Conservation (phyloP, 1,284 basidiomycete species). For the Tilletiaria anomala region DNA sequence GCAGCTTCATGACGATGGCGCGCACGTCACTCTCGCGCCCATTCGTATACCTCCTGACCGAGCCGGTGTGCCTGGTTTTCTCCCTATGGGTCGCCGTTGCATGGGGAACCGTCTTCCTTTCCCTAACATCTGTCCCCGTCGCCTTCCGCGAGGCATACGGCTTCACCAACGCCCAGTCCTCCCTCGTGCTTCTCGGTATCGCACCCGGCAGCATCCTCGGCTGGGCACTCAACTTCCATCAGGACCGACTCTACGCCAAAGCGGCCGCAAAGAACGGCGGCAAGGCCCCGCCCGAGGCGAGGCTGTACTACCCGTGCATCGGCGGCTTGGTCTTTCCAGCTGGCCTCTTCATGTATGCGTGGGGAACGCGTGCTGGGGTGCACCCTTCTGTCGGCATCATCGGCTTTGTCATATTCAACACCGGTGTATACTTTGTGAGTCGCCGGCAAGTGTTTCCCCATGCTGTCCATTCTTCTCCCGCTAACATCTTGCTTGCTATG, state of each 20-base stretch:
- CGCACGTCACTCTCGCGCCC: slow-evolving; percentile 32
- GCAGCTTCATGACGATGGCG: slow-evolving; percentile 29
- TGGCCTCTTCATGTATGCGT: slow-evolving; percentile 26
- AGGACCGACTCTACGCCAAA: slow-evolving; percentile 18
- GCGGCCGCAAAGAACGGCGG: slow-evolving; percentile 25
- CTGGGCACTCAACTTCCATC: slow-evolving; percentile 50
- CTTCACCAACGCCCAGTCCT: slow-evolving; percentile 16
- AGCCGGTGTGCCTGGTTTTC: slow-evolving; percentile 43
- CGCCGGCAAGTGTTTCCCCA: too few species aligned
- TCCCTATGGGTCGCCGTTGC: slow-evolving; percentile 41
- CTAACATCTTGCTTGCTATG: background rate
- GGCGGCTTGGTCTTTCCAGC: slow-evolving; percentile 18
- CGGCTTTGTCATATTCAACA: slow-evolving; percentile 13
- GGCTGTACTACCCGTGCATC: slow-evolving; percentile 38
- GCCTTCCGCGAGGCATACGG: slow-evolving; percentile 26
- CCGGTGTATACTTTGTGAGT: slow-evolving; percentile 7
- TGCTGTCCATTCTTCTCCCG: background rate
- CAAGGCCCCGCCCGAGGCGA: slow-evolving; percentile 42
- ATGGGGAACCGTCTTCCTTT: slow-evolving; percentile 22
- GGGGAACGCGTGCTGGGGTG: slow-evolving; percentile 3
- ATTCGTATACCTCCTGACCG: slow-evolving; percentile 40
- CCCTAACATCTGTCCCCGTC: slow-evolving; percentile 10
- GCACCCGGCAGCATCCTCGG: slow-evolving; percentile 44
- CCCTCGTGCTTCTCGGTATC: slow-evolving; percentile 16
- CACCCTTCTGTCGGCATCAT: slow-evolving; percentile 9